Evolutionary conservation across 352 stramenopile species (phyloP).

Genomic region (Globisporangium apiculatum): DNA sequence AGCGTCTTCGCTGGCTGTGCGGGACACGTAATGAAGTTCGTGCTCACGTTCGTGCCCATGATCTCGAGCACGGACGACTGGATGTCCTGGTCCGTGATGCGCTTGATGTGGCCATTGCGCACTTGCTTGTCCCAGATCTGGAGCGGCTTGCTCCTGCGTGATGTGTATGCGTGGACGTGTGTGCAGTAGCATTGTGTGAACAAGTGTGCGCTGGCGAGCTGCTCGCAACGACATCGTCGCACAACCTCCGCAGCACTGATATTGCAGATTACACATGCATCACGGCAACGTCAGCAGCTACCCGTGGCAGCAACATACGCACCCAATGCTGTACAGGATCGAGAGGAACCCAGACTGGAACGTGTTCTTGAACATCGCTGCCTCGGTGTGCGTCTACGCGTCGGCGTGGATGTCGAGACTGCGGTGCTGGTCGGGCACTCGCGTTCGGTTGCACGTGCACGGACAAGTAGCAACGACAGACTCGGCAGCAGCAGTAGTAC

Average conservation of each 20-base stretch:
- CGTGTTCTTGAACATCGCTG: slow-evolving; percentile 95
- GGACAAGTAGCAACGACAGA: too few species aligned
- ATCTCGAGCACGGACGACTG: slow-evolving; percentile 97
- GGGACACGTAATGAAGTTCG: slow-evolving; percentile 96
- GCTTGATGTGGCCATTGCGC: slow-evolving; percentile 98
- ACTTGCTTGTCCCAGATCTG: slow-evolving; percentile 98
- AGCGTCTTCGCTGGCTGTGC: slow-evolving; percentile 92
- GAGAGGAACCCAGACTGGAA: slow-evolving; percentile 97
- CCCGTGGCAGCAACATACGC: too few species aligned
- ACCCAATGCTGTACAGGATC: slow-evolving; percentile 97
- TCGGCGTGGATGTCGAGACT: too few species aligned
- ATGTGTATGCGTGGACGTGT: not conserved
- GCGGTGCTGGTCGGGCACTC: too few species aligned
- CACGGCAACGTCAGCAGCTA: too few species aligned
- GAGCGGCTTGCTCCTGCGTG: slow-evolving; percentile 91
- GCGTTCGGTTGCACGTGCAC: too few species aligned
- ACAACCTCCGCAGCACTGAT: too few species aligned
- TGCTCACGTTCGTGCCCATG: slow-evolving; percentile 98
- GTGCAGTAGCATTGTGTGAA: not conserved
- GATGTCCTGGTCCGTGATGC: slow-evolving; percentile 97
- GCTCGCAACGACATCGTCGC: not conserved
- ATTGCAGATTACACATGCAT: too few species aligned
- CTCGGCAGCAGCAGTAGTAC: too few species aligned
- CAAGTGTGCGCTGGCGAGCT: not conserved
- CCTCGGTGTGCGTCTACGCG: not conserved